Evolutionary conservation across 2,329 filamentous ascomycete genomes (phyloP), one percentile per base, ranked within the genome.

Genomic region (Colletotrichum siamense): DNA sequence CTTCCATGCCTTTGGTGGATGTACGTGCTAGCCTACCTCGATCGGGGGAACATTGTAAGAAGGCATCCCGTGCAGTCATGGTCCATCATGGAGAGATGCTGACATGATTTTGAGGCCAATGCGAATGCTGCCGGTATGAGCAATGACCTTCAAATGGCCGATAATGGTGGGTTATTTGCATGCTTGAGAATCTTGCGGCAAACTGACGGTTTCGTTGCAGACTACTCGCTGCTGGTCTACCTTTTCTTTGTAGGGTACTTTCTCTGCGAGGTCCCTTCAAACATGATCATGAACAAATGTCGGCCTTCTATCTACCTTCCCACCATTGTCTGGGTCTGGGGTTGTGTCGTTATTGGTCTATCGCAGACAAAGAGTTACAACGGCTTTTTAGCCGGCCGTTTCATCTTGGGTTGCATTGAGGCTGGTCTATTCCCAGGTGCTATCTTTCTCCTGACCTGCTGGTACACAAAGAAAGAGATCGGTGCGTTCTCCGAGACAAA

Each of bases 341-440:
- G 77, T 57, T 34, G 71, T 59, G 73, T 77, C 15, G 77, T 86
- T 9, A 87, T 87, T 8, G 83, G 85, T 74, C 91, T 91, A 87
- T 87, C 87, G 5, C 84, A 82, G 3, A 85, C 88, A 61, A 80
- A 88, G 10, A 69, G 59, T 85, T 82, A 61, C 44, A 64, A 39
- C 89, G 87, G 81, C 82, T 9, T 86, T 88, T 18, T 81, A 91
- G 88, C 87, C 7, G 91, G 89, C 78, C 86, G 89, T 4, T 90
- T 91, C 77, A 88, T 87, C 4, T 52, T 52, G 44, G 44, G 44
- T 22, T 52, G 44, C 44, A 52, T 52, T 22, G 44, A 52, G 44
- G 44, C 44, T 22, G 44, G 44, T 22, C 44, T 52, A 2, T 52
- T 52, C n/a, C 44, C 44, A 22, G 44, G 44, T 13, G 44, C 44